These are phyloP conservation scores for Capillidium heterosporum DNA, from an alignment of 371 early-diverging fungal species.

Conservation along the genomic window DNA sequence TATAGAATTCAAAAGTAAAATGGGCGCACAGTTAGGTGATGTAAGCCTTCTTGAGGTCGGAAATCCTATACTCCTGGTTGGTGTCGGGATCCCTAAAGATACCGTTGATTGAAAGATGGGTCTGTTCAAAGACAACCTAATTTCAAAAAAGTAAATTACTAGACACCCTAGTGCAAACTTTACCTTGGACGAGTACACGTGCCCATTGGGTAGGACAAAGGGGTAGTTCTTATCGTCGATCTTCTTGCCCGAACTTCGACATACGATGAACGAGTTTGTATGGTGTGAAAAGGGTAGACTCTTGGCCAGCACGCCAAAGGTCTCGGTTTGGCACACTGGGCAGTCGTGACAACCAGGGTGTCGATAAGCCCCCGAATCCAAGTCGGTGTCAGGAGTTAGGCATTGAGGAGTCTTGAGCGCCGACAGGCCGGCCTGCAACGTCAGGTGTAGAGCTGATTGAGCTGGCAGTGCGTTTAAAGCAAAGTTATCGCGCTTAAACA, in stretches of 20 bases:
- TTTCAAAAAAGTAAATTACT: too few species aligned
- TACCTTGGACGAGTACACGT: slow-evolving; percentile 71
- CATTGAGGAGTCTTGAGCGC: slow-evolving; percentile 71
- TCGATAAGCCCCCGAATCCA: too few species aligned
- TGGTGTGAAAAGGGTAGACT: slow-evolving; percentile 78
- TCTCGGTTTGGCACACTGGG: slow-evolving; percentile 76
- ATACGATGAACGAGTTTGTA: slow-evolving; percentile 80
- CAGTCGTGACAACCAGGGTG: slow-evolving; percentile 32
- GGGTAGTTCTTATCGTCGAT: slow-evolving; percentile 93
- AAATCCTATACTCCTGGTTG: too few species aligned
- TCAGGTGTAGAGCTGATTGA: slow-evolving; percentile 63
- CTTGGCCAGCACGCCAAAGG: slow-evolving; percentile 63
- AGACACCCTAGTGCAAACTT: too few species aligned
- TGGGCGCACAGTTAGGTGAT: too few species aligned
- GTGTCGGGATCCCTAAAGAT: too few species aligned
- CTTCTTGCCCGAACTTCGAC: slow-evolving; percentile 66
- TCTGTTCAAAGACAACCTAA: too few species aligned
- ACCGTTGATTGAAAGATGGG: too few species aligned
- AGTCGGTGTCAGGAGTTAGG: slow-evolving; percentile 1
- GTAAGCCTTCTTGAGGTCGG: too few species aligned
- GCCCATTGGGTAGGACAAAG: slow-evolving; percentile 86
- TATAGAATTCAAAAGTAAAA: too few species aligned
- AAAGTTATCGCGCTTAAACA: slow-evolving; percentile 69
- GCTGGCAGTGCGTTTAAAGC: slow-evolving; percentile 64
- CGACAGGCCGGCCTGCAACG: slow-evolving; percentile 81